A percentile compares a stretch with the other conserved stretches of the same genome.
These are phyloP conservation scores for Smithsoniella earleae DNA, from an alignment of 163 green algal species.

Conservation along the genomic window DNA sequence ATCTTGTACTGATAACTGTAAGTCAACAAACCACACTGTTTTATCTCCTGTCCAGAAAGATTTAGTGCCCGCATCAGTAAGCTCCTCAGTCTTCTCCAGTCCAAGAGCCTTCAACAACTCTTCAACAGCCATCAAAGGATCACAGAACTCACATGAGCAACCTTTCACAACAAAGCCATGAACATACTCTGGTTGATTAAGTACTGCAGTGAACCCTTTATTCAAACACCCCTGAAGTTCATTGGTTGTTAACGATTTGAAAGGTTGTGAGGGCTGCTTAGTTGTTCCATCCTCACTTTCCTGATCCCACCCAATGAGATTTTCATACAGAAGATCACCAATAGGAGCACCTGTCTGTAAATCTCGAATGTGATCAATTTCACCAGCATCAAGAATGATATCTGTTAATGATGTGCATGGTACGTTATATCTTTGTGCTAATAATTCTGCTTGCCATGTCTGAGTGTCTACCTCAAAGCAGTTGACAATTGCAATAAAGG, in stretches of 20 bases:
- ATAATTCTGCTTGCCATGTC: slow-evolving; percentile 42
- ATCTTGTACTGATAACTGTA: neutral
- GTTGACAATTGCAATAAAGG: slow-evolving; percentile 14
- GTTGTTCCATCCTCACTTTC: slow-evolving; percentile 33
- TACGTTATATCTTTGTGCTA: slow-evolving; percentile 51
- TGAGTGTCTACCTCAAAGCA: slow-evolving; percentile 21
- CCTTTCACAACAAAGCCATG: slow-evolving; percentile 52
- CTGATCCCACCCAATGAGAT: slow-evolving; percentile 38
- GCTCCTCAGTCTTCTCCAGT: neutral
- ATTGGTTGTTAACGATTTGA: neutral
- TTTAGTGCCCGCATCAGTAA: neutral
- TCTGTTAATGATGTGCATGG: slow-evolving; percentile 43
- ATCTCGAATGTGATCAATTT: neutral
- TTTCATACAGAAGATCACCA: slow-evolving; percentile 44
- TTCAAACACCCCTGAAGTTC: slow-evolving; percentile 39
- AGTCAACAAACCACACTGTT: neutral
- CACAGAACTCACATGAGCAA: slow-evolving; percentile 32
- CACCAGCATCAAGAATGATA: slow-evolving; percentile 39
- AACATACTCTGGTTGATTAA: slow-evolving; percentile 37
- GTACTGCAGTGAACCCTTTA: slow-evolving; percentile 37
- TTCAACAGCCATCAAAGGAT: neutral
- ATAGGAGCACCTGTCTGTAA: slow-evolving; percentile 29
- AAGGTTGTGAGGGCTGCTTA: slow-evolving; percentile 35
- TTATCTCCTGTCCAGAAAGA: neutral
- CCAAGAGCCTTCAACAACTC: neutral